Percentiles rank a stretch among this genome's conserved stretches.
These are phyloP conservation scores for Pseudotsuga menziesii DNA, from an alignment of 75 land plant species.

Conservation along the genomic window DNA sequence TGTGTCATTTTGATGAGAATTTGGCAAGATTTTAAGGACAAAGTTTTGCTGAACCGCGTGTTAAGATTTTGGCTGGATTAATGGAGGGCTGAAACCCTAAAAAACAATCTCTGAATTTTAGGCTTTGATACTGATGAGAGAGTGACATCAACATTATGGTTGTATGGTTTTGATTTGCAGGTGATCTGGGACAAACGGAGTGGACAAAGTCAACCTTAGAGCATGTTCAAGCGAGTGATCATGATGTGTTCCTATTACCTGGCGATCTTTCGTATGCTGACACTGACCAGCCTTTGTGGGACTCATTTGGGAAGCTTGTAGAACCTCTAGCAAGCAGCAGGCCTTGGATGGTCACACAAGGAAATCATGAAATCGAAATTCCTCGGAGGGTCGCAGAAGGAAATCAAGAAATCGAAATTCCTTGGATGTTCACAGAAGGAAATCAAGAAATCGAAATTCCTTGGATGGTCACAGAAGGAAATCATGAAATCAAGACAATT, in stretches of 20 bases:
- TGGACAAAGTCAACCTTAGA: constrained; percentile 41
- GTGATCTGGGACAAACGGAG: constrained; percentile 37
- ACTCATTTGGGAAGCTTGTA: constrained; percentile 39
- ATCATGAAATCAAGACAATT: constrained; percentile 62
- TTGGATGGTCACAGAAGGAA: too few relatives aligned
- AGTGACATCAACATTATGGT: too few relatives aligned
- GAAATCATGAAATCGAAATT: constrained; percentile 58
- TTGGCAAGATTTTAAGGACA: too few relatives aligned
- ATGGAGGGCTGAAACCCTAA: too few relatives aligned
- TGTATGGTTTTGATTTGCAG: constrained; percentile 22
- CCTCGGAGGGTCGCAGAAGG: constrained; percentile 62
- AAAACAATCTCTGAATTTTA: too few relatives aligned
- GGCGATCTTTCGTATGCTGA: constrained; percentile 62
- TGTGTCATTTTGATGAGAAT: too few relatives aligned
- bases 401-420: constrained; percentile 28
- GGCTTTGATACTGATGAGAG: too few relatives aligned
- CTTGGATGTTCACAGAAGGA: too few relatives aligned
- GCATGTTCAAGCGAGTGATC: constrained; percentile 22
- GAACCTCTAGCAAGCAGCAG: constrained; percentile 40
- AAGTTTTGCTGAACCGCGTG: too few relatives aligned
- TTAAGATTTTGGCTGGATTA: too few relatives aligned
- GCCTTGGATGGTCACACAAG: constrained; percentile 60
- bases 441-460: too few relatives aligned
- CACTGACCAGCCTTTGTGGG: constrained; percentile 43
- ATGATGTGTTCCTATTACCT: constrained; percentile 39